A percentile compares a stretch with the other conserved stretches of the same genome.
These are phyloP conservation scores for Cytidiella melzeri DNA, from an alignment of 768 basidiomycete genomes.

Conservation along the genomic window DNA sequence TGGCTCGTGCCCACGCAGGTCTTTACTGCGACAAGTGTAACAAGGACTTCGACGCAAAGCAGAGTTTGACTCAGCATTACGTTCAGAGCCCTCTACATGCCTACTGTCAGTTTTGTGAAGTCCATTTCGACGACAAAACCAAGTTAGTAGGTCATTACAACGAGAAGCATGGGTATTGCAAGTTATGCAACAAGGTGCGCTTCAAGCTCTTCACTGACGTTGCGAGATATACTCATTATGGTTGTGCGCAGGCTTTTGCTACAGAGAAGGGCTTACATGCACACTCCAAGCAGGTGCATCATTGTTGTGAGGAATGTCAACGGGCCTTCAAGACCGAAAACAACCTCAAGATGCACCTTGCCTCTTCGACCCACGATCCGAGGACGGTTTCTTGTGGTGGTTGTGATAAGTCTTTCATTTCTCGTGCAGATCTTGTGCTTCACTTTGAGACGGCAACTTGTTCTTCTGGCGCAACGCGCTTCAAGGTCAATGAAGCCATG, in stretches of 20 bases:
- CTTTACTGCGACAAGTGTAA: conserved; percentile 38
- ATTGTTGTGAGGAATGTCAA: conserved; percentile 41
- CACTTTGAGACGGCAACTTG: conserved; percentile 63
- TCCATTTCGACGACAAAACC: conserved; percentile 30
- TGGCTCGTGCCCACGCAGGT: conserved; percentile 30
- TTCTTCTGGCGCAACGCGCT: conserved; percentile 39
- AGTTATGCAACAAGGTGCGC: not conserved
- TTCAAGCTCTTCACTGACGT: no score
- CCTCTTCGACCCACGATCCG: conserved; percentile 42
- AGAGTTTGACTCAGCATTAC: conserved; percentile 43
- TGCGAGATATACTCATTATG: no score
- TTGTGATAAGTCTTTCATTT: conserved; percentile 45
- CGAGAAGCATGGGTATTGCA: conserved; percentile 38
- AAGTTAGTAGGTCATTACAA: conserved; percentile 38
- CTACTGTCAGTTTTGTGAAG: conserved; percentile 48
- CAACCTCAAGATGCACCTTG: conserved; percentile 43
- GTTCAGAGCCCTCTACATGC: conserved; percentile 41
- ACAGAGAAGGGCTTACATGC: conserved; percentile 35
- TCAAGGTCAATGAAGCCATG: conserved; percentile 34
- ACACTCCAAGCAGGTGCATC: conserved; percentile 19
- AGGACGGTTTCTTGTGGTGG: conserved; percentile 33
- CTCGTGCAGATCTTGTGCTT: conserved; percentile 46
- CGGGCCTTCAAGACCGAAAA: conserved; percentile 36
- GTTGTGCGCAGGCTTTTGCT: conserved; percentile 31
- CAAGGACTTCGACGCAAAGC: conserved; percentile 35